Base-by-base conservation (phyloP, 805 yeast species). In the Sugiyamaella boreocaroliniensis region DNA sequence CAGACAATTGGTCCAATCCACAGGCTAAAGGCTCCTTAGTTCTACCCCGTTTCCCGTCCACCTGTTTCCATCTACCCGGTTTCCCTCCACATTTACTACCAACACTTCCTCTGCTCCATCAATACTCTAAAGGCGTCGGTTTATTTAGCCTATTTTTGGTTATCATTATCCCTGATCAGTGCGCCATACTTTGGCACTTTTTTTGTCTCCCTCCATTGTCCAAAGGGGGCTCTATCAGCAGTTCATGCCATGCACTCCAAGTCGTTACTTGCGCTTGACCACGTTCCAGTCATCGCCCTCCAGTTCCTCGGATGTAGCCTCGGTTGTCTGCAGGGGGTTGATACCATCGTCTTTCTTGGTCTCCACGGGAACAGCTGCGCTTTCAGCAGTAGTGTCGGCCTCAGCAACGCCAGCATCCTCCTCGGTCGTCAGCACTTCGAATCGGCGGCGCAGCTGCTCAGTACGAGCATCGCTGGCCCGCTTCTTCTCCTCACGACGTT, bases 391-490 rank as follows among this genome's bases (percentile, higher is more conserved):
- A 29, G 47, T 11, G 6, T 26, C 29, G 12, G 12, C 32, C 29
- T 20, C 29, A 15, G 45, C 59, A n/a, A 32, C 55, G 14, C 48
- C 53, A 22, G 54, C 60, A 18, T 50, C 55, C 50, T 75, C 74
- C 54, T 85, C 90, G 15, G 85, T 71, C 60, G 83, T 89, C 49
- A 76, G 69, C 58, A 79, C 52, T 14, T 50, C 61, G 44, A 59
- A 59, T 32, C 62, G 42, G 52, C 54, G 53, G 42, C 59, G 46
- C 16, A 52, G 49, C 47, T 55, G 57, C 49, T 58, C 62, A 29
- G 46, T 45, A 26, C 47, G 42, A 15, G 50, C 55, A 14, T 29
- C 53, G 20, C 40, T 29, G 43, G 50, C 46, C 29, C 45, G 29
- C 55, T 53, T 52, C 42, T 43, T 19, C 15, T 48, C 54, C 40